These are phyloP conservation scores for Calonectria crousiana DNA, from an alignment of 2,329 filamentous ascomycete genomes.

Conservation along the genomic window DNA sequence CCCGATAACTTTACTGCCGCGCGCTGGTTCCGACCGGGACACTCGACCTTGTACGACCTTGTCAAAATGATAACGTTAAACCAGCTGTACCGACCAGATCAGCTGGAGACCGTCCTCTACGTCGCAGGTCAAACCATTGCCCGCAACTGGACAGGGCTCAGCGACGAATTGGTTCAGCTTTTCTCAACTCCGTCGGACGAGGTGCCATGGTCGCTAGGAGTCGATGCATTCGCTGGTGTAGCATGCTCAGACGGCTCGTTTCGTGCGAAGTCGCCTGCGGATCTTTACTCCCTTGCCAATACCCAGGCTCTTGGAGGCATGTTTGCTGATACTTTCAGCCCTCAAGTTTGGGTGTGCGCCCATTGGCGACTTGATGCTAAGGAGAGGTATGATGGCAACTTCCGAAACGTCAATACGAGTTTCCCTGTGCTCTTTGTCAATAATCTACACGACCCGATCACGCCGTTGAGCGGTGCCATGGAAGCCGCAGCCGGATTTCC, in stretches of 20 bases:
- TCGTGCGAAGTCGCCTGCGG: conserved; percentile 22
- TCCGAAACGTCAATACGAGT: not conserved
- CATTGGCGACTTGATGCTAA: not conserved
- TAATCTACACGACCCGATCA: not conserved
- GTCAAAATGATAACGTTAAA: not conserved
- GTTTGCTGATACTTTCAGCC: not conserved
- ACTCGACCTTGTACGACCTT: not conserved
- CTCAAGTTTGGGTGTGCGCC: not conserved
- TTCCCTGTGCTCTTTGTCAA: not conserved
- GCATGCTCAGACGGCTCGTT: conserved; percentile 31
- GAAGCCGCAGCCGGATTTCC: not conserved
- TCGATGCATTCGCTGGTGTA: conserved; percentile 26
- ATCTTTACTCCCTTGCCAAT: conserved; percentile 26
- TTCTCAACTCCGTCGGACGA: not conserved
- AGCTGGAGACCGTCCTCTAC: not conserved
- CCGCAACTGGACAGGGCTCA: not conserved
- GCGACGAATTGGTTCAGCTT: not conserved
- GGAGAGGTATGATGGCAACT: not conserved
- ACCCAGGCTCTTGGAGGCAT: not conserved
- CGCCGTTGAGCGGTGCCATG: not conserved
- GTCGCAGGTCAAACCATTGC: not conserved
- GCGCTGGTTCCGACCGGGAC: not conserved
- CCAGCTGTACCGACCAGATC: not conserved
- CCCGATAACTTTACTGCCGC: not conserved
- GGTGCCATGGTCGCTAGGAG: conserved; percentile 26